Conservation (phyloP, 352 stramenopile genomes). For the Phytophthora melonis region DNA sequence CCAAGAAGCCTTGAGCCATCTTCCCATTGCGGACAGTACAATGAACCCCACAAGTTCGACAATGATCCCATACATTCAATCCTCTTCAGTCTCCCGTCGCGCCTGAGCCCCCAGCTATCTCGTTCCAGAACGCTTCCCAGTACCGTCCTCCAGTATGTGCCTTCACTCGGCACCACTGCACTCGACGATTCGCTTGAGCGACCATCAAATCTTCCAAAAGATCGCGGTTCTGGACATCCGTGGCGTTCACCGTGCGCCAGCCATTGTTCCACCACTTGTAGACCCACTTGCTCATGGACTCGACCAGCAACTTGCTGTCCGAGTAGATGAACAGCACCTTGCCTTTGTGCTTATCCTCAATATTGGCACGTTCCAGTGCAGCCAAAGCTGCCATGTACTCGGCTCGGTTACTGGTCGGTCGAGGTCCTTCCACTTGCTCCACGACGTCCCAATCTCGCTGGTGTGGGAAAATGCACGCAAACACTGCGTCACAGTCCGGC, state of each 20-base stretch:
- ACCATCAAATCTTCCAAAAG: slow-evolving; percentile 23
- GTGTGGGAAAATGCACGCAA: slow-evolving; percentile 77
- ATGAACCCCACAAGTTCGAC: not conserved
- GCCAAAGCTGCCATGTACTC: slow-evolving; percentile 28
- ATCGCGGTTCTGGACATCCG: slow-evolving; percentile 23
- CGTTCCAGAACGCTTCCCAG: slow-evolving; percentile 27
- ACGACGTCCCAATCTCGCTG: slow-evolving; percentile 57
- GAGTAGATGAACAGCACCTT: slow-evolving; percentile 34
- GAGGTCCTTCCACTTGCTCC: slow-evolving; percentile 29
- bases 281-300: slow-evolving; percentile 32
- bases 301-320: slow-evolving; percentile 21
- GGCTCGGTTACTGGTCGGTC: slow-evolving; percentile 22
- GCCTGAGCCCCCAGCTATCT: slow-evolving; percentile 19
- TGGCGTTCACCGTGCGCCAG: slow-evolving; percentile 22
- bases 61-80: not conserved
- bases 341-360: slow-evolving; percentile 4
- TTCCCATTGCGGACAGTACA: not conserved
- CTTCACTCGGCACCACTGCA: slow-evolving; percentile 27
- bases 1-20: not conserved
- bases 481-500: slow-evolving; percentile 54
- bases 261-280: slow-evolving; percentile 29
- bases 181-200: slow-evolving; percentile 11
- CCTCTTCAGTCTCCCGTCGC: not conserved
- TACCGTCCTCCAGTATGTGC: slow-evolving; percentile 7
- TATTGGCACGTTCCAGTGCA: slow-evolving; percentile 29